These are phyloP conservation scores for Suhomyces wounanorum DNA, from an alignment of 1,139 yeast species.

Conservation along the genomic window DNA sequence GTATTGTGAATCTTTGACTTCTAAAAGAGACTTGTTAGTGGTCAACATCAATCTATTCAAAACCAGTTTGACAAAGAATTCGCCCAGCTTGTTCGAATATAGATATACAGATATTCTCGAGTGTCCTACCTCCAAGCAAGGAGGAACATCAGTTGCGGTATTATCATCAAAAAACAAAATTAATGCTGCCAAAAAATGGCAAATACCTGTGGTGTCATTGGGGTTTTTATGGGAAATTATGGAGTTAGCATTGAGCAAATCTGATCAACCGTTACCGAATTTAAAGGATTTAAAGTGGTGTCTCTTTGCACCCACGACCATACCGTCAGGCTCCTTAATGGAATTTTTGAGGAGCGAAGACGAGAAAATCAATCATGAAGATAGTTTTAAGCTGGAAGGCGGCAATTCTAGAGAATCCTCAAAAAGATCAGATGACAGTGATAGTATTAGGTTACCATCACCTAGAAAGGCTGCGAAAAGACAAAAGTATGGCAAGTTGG, in stretches of 20 bases:
- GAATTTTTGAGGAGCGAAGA: conserved; percentile 30
- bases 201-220: conserved; percentile 56
- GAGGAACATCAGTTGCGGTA: conserved; percentile 34
- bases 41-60: conserved; percentile 59
- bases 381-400: neutral
- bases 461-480: conserved; percentile 36
- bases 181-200: conserved; percentile 57
- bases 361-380: neutral
- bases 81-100: conserved; percentile 43
- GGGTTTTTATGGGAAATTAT: conserved; percentile 53
- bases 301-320: conserved; percentile 45
- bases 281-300: conserved; percentile 52
- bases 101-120: conserved; percentile 35
- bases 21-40: conserved; percentile 62
- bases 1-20: conserved; percentile 52
- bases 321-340: conserved; percentile 32
- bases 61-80: conserved; percentile 32
- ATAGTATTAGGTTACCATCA: conserved; percentile 34
- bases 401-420: neutral
- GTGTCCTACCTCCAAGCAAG: conserved; percentile 38
- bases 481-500: conserved; percentile 39
- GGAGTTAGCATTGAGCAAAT: conserved; percentile 22
- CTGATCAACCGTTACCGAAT: conserved; percentile 32
- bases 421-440: conserved; percentile 11
- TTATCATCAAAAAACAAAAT: conserved; percentile 56